Conservation (phyloP, 75 land plant genomes). For the Chamaecyparis obtusa region DNA sequence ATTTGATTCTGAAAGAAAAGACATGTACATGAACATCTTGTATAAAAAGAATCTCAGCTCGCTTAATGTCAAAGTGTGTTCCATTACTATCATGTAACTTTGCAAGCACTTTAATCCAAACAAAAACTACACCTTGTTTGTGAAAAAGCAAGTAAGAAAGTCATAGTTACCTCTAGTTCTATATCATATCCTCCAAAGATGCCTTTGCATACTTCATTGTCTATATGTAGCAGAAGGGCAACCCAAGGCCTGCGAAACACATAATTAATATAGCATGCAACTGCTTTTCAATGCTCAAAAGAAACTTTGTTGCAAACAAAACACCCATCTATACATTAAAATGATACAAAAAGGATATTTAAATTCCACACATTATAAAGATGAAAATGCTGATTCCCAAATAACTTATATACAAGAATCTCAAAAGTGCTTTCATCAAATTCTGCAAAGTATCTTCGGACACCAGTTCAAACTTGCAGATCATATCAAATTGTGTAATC, state of each 20-base stretch:
- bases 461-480: not conserved
- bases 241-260: conserved; percentile 5
- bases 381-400: not conserved
- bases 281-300: not conserved
- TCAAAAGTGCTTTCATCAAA: not conserved
- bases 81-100: not conserved
- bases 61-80: not conserved
- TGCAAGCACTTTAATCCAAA: not conserved
- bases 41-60: no score
- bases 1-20: not conserved
- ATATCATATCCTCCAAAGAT: not conserved
- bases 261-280: not conserved
- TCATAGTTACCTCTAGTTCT: not conserved
- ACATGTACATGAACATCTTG: not conserved
- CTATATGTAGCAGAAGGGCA: not conserved
- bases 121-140: not conserved
- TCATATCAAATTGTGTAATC: not conserved
- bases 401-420: not conserved
- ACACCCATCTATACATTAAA: not conserved
- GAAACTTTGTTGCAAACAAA: not conserved
- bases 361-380: not conserved
- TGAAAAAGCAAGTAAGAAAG: not conserved
- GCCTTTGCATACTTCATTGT: not conserved
- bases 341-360: not conserved
- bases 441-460: not conserved